Percentiles rank a stretch among this genome's conserved stretches.
Conservation (phyloP, 257 asterid species). For the Lithospermum erythrorhizon region DNA sequence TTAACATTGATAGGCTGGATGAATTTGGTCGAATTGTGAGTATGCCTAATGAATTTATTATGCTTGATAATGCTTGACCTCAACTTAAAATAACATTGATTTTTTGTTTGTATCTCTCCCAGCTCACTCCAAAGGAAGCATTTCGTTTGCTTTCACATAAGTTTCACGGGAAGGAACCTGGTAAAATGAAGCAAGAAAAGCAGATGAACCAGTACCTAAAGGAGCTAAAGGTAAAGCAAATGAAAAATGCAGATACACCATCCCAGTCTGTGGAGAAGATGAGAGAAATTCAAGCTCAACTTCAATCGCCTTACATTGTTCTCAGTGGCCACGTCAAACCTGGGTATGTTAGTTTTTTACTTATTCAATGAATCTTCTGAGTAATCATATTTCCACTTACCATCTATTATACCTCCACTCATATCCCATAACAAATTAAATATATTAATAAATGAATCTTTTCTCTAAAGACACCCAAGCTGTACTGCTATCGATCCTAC, state of each 20-base stretch:
- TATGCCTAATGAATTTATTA: conserved; percentile 9
- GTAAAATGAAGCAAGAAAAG: conserved; percentile 90
- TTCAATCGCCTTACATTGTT: conserved; percentile 68
- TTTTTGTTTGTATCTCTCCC: conserved; percentile 20
- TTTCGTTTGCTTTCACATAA: conserved; percentile 81
- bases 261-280: conserved; percentile 80
- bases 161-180: conserved; percentile 98
- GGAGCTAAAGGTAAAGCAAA: conserved; percentile 85
- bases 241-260: conserved; percentile 91
- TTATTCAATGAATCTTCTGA: background rate
- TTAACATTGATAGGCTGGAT: conserved; percentile 84
- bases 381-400: background rate
- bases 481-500: background rate
- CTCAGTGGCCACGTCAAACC: conserved; percentile 82
- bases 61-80: background rate
- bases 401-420: background rate
- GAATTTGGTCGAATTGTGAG: conserved; percentile 93
- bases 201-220: conserved; percentile 81
- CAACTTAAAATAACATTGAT: conserved; percentile 1
- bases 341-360: conserved; percentile 40
- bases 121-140: conserved; percentile 95
- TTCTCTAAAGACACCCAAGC: background rate
- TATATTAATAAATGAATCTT: too few species aligned
- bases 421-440: background rate
- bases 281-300: conserved; percentile 80